phyloP scores from a whole-genome alignment of 78 protist species.

The Andalucia godoyi region DNA sequence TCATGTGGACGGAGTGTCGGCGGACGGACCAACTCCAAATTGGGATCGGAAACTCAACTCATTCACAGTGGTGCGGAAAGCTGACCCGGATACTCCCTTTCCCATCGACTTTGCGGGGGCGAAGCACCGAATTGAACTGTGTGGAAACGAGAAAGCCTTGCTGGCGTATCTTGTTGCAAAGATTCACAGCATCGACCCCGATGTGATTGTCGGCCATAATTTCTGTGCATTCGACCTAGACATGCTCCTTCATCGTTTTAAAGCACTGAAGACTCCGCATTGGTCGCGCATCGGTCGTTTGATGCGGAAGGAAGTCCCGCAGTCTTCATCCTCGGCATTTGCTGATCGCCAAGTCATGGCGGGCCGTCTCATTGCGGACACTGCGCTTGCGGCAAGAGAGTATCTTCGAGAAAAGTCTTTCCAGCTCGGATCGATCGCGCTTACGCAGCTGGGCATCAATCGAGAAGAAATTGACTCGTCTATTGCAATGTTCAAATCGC shows the following conservation, averaged over 20 bases:
- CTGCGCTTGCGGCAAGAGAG: constrained; percentile 9
- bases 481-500: background rate
- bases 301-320: constrained; percentile 12
- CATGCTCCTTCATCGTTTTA: constrained; percentile 76
- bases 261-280: constrained; percentile 12
- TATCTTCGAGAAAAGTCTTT: background rate
- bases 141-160: background rate
- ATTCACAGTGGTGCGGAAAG: background rate
- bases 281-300: constrained; percentile 86
- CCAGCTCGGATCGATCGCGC: constrained; percentile 10
- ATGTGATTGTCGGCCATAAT: constrained; percentile 69
- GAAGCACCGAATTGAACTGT: background rate
- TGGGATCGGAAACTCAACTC: background rate
- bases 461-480: background rate
- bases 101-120: background rate
- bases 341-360: constrained; percentile 7
- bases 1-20: background rate
- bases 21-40: too few species aligned
- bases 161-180: background rate
- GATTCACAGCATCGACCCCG: constrained; percentile 7
- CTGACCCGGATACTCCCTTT: too few species aligned
- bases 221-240: constrained; percentile 65
- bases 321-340: background rate
- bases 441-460: background rate
- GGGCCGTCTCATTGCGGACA: constrained; percentile 19